Evolutionary conservation across 805 yeast genomes (phyloP).

Genomic region (Zygoascus biomembranicola): DNA sequence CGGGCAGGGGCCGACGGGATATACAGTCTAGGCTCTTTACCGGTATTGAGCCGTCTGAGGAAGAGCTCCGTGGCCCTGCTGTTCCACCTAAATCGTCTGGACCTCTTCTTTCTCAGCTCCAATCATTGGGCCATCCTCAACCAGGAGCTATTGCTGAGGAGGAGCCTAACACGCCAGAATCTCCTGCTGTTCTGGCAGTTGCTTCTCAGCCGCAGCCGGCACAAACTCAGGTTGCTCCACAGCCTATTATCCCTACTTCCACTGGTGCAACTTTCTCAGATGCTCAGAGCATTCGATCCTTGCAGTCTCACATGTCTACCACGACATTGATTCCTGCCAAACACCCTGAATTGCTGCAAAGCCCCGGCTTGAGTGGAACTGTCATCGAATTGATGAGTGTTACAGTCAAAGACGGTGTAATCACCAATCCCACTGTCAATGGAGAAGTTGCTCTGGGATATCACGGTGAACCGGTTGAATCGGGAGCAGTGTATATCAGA

Average conservation of each 20-base stretch:
- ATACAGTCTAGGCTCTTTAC: constrained; percentile 25
- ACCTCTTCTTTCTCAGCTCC: constrained; percentile 13
- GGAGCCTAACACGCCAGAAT: background rate
- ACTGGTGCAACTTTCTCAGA: constrained; percentile 1
- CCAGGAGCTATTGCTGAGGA: background rate
- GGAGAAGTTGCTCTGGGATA: constrained; percentile 87
- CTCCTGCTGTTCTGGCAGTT: background rate
- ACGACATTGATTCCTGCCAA: constrained; percentile 9
- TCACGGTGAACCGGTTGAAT: constrained; percentile 20
- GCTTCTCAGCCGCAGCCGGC: background rate
- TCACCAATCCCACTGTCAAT: constrained; percentile 51
- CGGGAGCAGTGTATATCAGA: constrained; percentile 4
- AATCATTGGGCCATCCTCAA: constrained; percentile 2
- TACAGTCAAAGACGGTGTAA: constrained; percentile 57
- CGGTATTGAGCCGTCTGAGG: constrained; percentile 19
- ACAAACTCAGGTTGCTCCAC: constrained; percentile 5
- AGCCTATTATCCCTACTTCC: constrained; percentile 18
- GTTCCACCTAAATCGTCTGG: constrained; percentile 3
- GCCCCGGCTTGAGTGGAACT: constrained; percentile 51
- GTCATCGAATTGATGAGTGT: constrained; percentile 82
- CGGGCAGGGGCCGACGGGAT: constrained; percentile 25
- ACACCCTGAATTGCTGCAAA: constrained; percentile 24
- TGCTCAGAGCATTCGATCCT: constrained; percentile 2
- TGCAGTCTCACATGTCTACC: constrained; percentile 2
- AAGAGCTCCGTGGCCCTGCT: constrained; percentile 8